Conservation (phyloP, 2,329 filamentous ascomycete genomes). For the Harringtonia lauricola region DNA sequence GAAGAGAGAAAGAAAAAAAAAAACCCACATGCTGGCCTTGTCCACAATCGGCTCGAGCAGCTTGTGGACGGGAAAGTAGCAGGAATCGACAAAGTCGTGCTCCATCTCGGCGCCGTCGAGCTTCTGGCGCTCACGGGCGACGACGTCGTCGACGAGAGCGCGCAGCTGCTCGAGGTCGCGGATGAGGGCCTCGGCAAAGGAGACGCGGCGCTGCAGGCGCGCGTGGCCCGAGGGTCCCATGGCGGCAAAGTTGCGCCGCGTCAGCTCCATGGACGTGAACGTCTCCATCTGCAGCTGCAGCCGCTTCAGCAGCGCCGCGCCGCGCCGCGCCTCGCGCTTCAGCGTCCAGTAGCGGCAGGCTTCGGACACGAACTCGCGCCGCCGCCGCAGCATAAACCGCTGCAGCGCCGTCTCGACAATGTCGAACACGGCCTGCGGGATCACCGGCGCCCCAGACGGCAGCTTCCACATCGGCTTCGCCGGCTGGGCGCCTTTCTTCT, state of each 20-base stretch:
- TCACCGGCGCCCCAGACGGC: slow-evolving; percentile 87
- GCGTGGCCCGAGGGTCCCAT: slow-evolving; percentile 81
- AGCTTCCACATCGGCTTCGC: slow-evolving; percentile 75
- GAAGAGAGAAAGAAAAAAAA: background rate
- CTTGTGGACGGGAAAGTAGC: slow-evolving; percentile 82
- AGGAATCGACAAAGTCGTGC: slow-evolving; percentile 68
- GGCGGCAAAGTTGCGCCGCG: slow-evolving; percentile 84
- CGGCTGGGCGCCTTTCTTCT: slow-evolving; percentile 15
- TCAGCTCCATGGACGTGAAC: slow-evolving; percentile 96
- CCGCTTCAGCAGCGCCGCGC: slow-evolving; percentile 83
- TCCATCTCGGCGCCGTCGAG: slow-evolving; percentile 67
- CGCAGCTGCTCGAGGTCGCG: slow-evolving; percentile 70
- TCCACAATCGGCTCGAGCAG: slow-evolving; percentile 69
- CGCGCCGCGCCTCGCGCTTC: slow-evolving; percentile 84
- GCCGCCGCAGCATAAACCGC: slow-evolving; percentile 68
- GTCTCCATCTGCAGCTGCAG: slow-evolving; percentile 91
- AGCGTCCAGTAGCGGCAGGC: slow-evolving; percentile 96
- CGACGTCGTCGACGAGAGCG: slow-evolving; percentile 56
- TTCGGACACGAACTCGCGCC: slow-evolving; percentile 86
- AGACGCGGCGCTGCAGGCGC: slow-evolving; percentile 69
- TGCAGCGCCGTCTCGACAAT: slow-evolving; percentile 74
- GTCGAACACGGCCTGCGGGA: slow-evolving; percentile 79
- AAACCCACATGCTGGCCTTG: slow-evolving; percentile 67
- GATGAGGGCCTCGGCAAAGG: slow-evolving; percentile 70
- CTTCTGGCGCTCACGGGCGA: slow-evolving; percentile 67